Evolutionary conservation across 106 monocot species (phyloP).

Genomic region (Hemerocallis citrina): DNA sequence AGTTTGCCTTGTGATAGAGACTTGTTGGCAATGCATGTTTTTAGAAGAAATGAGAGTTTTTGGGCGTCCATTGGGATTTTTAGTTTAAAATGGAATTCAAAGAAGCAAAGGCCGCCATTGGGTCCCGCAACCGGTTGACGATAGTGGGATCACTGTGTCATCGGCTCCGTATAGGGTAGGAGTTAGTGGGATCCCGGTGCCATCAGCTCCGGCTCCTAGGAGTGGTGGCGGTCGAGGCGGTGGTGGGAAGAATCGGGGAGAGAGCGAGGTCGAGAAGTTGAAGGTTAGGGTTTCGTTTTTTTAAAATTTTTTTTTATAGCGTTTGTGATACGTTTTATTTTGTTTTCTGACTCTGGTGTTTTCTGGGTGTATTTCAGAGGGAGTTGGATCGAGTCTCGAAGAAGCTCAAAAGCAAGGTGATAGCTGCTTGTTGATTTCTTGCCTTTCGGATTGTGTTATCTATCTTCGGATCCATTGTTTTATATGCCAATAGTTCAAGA

Average conservation of each 20-base stretch:
- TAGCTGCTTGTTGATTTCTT: neutral
- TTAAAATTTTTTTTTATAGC: neutral
- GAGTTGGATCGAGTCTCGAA: slow-evolving; percentile 35
- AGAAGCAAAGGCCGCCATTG: too few relatives aligned
- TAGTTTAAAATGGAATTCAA: neutral
- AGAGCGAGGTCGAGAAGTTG: slow-evolving; percentile 8
- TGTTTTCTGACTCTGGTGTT: neutral
- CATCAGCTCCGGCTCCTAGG: neutral
- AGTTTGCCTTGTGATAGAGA: slow-evolving; percentile 20
- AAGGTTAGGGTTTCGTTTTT: slow-evolving; percentile 1
- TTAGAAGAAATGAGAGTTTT: slow-evolving; percentile 26
- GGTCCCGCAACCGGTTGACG: neutral
- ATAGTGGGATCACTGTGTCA: too few relatives aligned
- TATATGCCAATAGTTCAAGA: neutral
- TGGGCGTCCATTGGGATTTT: slow-evolving; percentile 18
- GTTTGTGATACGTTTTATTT: neutral
- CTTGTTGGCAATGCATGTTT: slow-evolving; percentile 19
- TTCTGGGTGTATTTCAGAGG: slow-evolving; percentile 15
- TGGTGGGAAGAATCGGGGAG: neutral
- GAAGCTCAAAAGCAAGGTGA: slow-evolving; percentile 17
- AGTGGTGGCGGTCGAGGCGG: neutral
- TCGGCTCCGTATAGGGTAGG: neutral
- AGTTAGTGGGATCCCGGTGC: neutral
- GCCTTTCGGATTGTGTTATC: neutral
- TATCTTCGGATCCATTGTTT: neutral